Conservation (phyloP, 2,329 filamentous ascomycete species). For the Cryphonectria parasitica region DNA sequence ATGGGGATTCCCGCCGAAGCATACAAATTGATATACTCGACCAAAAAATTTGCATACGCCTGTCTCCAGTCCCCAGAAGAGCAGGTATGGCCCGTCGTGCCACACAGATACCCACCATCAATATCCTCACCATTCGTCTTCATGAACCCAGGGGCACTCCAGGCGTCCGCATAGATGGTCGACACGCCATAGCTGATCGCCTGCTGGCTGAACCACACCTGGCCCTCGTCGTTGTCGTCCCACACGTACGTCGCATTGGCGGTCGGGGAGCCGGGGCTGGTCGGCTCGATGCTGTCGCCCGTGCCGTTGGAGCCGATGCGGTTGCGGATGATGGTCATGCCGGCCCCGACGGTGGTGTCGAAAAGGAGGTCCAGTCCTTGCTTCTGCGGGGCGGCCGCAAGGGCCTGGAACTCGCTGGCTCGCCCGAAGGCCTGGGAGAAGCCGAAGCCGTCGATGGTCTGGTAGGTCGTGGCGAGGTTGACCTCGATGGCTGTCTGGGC, state of each 20-base stretch:
- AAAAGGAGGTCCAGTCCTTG: conserved; percentile 51
- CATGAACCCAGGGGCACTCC: conserved; percentile 56
- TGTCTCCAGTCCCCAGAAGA: conserved; percentile 50
- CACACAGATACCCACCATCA: conserved; percentile 50
- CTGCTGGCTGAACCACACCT: conserved; percentile 47
- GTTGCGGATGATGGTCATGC: conserved; percentile 55
- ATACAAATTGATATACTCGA: conserved; percentile 53
- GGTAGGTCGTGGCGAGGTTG: conserved; percentile 35
- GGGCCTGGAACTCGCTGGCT: conserved; percentile 45
- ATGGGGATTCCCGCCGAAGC: conserved; percentile 46
- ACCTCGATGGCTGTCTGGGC: conserved; percentile 37
- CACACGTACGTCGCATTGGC: conserved; percentile 40
- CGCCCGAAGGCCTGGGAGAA: conserved; percentile 53
- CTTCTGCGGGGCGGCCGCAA: conserved; percentile 35
- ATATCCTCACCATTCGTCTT: conserved; percentile 51
- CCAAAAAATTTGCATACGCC: conserved; percentile 53
- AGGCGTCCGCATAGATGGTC: conserved; percentile 53
- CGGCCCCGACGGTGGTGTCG: conserved; percentile 49
- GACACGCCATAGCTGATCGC: conserved; percentile 43
- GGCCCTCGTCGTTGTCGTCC: conserved; percentile 42
- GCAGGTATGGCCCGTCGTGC: conserved; percentile 45
- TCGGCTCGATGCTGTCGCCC: conserved; percentile 38
- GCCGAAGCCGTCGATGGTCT: conserved; percentile 52
- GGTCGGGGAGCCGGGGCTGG: conserved; percentile 36
- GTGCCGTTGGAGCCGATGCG: conserved; percentile 45